Base-by-base conservation (phyloP, 495 filamentous ascomycete species). In the Aspergillus funiculosus region DNA sequence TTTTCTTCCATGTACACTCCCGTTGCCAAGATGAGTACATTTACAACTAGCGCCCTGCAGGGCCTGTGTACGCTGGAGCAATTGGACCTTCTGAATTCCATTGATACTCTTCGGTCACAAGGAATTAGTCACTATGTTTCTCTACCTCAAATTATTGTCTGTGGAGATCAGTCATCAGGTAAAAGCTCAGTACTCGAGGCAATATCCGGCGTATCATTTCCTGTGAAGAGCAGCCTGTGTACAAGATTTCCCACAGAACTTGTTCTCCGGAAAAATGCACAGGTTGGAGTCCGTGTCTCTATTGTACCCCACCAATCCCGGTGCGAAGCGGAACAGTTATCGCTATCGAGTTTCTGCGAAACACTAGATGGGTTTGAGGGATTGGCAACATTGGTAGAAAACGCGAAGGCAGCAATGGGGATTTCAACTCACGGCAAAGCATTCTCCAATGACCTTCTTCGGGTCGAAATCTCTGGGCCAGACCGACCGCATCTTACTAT, bases 111-210 rank as follows among this genome's bases (percentile, higher is more conserved):
- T 4, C 71, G 80, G 26, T 66, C 62, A 2, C 53, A 68, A 41
- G 80, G 82, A n/a, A 69, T 83, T 43, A 77, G 70, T 49, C 66
- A 73, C 34, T 74, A 77, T 51, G 57, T 83, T 9, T 66, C 68
- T 17, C 21, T 61, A 10, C 80, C 82, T 9, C 77, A 86, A 53
- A 61, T 85, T n/a, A 73, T 83, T 19, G 80, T 86, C 1, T 81
- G 74, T 48, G 79, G 81, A 4, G 74, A 81, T 18, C 51, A 54
- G 25, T 54, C 51, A 1, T 54, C 51, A 0, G 51, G 51, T 0
- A 54, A 50, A 19, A 43, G 78, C 58, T 85, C 82, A 0, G 77
- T 84, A 3, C 68, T 85, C 0, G 82, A 85, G 50, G 79, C 80
- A 4, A 74, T 86, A 15, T 81, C 80, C 4, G 77, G 77, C 22